Evolutionary conservation across 163 green algal species (phyloP), one percentile per base, ranked within the genome.

Genomic region (Chlorella variabilis): DNA sequence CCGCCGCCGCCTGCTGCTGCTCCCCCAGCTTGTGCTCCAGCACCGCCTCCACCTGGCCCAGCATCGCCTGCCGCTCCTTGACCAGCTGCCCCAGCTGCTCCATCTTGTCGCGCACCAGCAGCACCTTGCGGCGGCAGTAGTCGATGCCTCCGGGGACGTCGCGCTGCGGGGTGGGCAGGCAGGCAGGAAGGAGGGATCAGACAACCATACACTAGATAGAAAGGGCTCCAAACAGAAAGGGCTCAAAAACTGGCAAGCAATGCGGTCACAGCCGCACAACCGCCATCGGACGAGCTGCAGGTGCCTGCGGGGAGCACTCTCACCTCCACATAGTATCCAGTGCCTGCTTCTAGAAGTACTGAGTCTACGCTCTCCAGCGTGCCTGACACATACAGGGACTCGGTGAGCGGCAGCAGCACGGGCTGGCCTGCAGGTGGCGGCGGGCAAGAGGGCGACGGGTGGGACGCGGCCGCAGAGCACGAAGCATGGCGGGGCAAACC

Each of bases 241-340:
- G 25, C 56, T 20, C 20, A 1, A 0, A n/a, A n/a, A n/a, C n/a
- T n/a, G n/a, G n/a, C n/a, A n/a, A n/a, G n/a, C n/a, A n/a, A n/a
- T n/a, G n/a, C n/a, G n/a, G n/a, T n/a, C n/a, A n/a, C n/a, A n/a
- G n/a, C n/a, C n/a, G n/a, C n/a, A n/a, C n/a, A n/a, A n/a, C n/a
- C n/a, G n/a, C n/a, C n/a, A n/a, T n/a, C n/a, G n/a, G n/a, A n/a
- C n/a, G n/a, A n/a, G n/a, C n/a, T n/a, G n/a, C n/a, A n/a, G n/a
- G n/a, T n/a, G n/a, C n/a, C n/a, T n/a, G n/a, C n/a, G n/a, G n/a
- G n/a, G n/a, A n/a, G n/a, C 7, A 15, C n/a, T 51, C 74, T 74
- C 81, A 95, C 94, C 91, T 98, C 93, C 6, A 96, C 90, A 73
- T 91, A 98, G 81, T 98, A 98, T 4, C 94, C 95, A 18, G 95